Conservation (phyloP, 208 protist species). For the Crithidia fasciculata region DNA sequence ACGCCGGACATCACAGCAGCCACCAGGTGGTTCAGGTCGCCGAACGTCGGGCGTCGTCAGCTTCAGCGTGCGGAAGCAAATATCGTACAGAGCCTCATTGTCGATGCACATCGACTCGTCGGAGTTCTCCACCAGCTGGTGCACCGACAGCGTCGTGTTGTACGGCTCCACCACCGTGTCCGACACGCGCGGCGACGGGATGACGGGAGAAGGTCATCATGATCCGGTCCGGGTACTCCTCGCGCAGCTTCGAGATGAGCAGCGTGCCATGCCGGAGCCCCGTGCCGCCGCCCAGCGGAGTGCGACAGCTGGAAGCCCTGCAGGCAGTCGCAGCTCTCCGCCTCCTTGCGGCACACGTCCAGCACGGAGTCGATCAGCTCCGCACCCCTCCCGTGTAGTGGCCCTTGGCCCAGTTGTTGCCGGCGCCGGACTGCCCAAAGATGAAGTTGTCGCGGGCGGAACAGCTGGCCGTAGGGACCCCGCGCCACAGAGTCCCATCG, state of each 20-base stretch:
- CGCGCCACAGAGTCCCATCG: constrained; percentile 97
- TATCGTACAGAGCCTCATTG: constrained; percentile 99
- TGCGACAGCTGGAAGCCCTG: constrained; percentile 99
- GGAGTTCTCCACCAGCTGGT: constrained; percentile 98
- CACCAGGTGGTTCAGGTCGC: constrained; percentile 97
- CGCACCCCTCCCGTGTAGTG: constrained; percentile 99
- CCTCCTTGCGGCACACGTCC: constrained; percentile 98
- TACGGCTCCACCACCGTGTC: constrained; percentile 98
- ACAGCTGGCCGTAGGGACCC: constrained; percentile 93
- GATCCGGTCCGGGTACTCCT: constrained; percentile 98
- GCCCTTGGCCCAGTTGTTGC: constrained; percentile 99
- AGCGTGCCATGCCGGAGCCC: constrained; percentile 97
- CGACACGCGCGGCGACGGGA: constrained; percentile 98
- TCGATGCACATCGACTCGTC: constrained; percentile 98
- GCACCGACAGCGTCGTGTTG: constrained; percentile 97
- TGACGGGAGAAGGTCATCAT: constrained; percentile 99
- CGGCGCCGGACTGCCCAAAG: constrained; percentile 97
- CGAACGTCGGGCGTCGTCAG: constrained; percentile 96
- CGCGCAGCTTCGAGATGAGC: constrained; percentile 96
- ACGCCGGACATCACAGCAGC: constrained; percentile 94
- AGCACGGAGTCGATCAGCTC: constrained; percentile 98
- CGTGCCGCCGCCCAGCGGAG: constrained; percentile 99
- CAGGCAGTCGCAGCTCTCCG: constrained; percentile 97
- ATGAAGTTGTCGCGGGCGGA: constrained; percentile 98
- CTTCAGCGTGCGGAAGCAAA: constrained; percentile 98